phyloP scores from a whole-genome alignment of 2,329 filamentous ascomycete species.

The Pestalotiopsis sp. region DNA sequence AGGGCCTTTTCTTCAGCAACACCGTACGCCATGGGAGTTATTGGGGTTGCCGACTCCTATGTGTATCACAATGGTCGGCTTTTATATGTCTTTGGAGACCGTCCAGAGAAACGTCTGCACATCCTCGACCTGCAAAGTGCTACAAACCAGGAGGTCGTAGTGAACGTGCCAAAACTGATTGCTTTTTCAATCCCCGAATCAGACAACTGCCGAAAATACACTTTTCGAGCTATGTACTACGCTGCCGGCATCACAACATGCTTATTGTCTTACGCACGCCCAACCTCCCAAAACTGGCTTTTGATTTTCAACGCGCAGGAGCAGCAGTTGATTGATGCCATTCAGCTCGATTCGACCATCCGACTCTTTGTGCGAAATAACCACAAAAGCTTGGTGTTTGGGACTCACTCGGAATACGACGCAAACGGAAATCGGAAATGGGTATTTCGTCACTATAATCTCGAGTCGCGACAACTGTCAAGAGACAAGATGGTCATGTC shows the following conservation, averaged over 20 bases:
- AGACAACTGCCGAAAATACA: slow-evolving; percentile 37
- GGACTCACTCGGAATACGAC: slow-evolving; percentile 58
- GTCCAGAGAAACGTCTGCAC: slow-evolving; percentile 44
- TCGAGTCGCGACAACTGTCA: slow-evolving; percentile 42
- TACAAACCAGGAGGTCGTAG: slow-evolving; percentile 51
- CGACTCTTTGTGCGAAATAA: slow-evolving; percentile 72
- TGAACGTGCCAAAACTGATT: slow-evolving; percentile 51
- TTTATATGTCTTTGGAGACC: slow-evolving; percentile 59
- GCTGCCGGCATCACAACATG: slow-evolving; percentile 59
- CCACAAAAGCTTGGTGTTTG: slow-evolving; percentile 62
- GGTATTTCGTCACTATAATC: slow-evolving; percentile 57
- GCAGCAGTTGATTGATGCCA: slow-evolving; percentile 41
- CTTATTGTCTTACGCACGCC: slow-evolving; percentile 47
- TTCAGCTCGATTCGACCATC: slow-evolving; percentile 44
- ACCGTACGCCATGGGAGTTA: slow-evolving; percentile 62
- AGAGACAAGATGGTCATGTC: slow-evolving; percentile 51
- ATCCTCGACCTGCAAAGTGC: slow-evolving; percentile 59
- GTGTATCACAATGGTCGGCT: slow-evolving; percentile 65
- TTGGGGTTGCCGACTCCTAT: slow-evolving; percentile 63
- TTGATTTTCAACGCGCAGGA: slow-evolving; percentile 48
- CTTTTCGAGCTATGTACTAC: slow-evolving; percentile 59
- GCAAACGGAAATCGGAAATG: slow-evolving; percentile 62
- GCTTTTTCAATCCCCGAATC: slow-evolving; percentile 37
- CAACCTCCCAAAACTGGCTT: slow-evolving; percentile 48
- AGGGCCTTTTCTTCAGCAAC: slow-evolving; percentile 60